These are phyloP conservation scores for Coniella vitis DNA, from an alignment of 2,329 filamentous ascomycete genomes.

Conservation along the genomic window DNA sequence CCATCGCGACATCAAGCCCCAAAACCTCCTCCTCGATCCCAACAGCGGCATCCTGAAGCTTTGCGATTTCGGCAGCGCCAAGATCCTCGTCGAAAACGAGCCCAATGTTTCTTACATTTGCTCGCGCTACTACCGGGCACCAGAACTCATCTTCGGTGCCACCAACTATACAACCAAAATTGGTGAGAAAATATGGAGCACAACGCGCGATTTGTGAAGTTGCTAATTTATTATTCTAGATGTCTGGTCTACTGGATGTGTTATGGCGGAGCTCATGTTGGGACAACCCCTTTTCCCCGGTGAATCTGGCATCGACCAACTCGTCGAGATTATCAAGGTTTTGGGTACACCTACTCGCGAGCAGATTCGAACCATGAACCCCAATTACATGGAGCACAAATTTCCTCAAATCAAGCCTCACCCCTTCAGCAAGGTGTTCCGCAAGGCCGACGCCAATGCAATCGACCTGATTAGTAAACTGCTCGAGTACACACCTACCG, in stretches of 20 bases:
- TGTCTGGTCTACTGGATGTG: constrained; percentile 98
- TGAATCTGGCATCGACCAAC: constrained; percentile 95
- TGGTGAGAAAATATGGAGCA: constrained; percentile 58
- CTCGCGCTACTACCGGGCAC: constrained; percentile 96
- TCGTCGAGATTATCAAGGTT: constrained; percentile 99
- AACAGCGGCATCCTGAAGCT: constrained; percentile 88
- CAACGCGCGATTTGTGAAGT: background rate
- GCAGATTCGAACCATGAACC: constrained; percentile 99
- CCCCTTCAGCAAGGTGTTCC: constrained; percentile 98
- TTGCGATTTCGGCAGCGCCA: constrained; percentile 97
- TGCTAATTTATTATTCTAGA: constrained; percentile 48
- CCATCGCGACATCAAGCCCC: constrained; percentile 97
- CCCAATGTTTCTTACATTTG: constrained; percentile 99
- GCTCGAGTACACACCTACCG: constrained; percentile 94
- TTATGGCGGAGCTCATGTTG: constrained; percentile 99
- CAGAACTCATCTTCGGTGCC: constrained; percentile 95
- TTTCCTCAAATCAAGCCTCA: constrained; percentile 99
- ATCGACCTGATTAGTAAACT: constrained; percentile 92
- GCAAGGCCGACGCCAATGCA: constrained; percentile 86
- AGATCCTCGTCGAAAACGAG: constrained; percentile 97
- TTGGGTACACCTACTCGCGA: constrained; percentile 93
- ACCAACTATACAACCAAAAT: constrained; percentile 99
- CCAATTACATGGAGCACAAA: constrained; percentile 99
- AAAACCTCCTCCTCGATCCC: constrained; percentile 92
- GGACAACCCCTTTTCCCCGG: constrained; percentile 96